These are phyloP conservation scores for Aurantiochytrium sp. DNA, from an alignment of 108 stramenopile genomes.

Conservation along the genomic window DNA sequence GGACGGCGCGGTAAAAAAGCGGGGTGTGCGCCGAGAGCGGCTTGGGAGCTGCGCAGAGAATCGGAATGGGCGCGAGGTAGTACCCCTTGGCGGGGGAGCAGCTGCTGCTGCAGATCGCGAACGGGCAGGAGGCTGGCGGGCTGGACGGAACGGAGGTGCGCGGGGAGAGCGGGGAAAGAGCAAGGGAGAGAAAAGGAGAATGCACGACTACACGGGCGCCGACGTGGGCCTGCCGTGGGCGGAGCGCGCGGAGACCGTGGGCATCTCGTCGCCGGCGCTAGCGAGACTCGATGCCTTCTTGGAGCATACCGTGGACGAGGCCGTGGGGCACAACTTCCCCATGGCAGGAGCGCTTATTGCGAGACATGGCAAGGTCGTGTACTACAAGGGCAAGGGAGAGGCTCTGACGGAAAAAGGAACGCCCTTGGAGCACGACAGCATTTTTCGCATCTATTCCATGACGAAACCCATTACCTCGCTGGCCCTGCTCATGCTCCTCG, in stretches of 20 bases:
- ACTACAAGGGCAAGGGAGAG: neutral
- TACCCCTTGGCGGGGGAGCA: too few relatives aligned
- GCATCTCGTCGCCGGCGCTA: neutral
- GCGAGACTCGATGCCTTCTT: neutral
- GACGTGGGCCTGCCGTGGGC: slow-evolving; percentile 13
- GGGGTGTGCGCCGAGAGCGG: too few relatives aligned
- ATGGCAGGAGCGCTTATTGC: neutral
- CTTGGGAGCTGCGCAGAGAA: too few relatives aligned
- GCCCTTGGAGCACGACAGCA: neutral
- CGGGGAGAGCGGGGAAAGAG: neutral
- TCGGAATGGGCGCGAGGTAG: too few relatives aligned
- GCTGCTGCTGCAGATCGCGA: too few relatives aligned
- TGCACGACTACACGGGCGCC: neutral
- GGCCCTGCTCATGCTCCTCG: slow-evolving; percentile 21
- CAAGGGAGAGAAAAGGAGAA: neutral
- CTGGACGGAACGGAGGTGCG: too few relatives aligned
- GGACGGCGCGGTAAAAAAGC: too few relatives aligned
- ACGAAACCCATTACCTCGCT: slow-evolving; percentile 31
- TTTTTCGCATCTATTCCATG: slow-evolving; percentile 33
- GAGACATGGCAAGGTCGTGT: neutral
- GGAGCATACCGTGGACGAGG: neutral
- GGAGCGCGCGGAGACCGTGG: neutral
- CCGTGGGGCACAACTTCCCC: neutral
- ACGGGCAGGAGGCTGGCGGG: too few relatives aligned
- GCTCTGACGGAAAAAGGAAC: neutral